Conservation (phyloP, 306 rosid species). For the Phaseolus lunatus region DNA sequence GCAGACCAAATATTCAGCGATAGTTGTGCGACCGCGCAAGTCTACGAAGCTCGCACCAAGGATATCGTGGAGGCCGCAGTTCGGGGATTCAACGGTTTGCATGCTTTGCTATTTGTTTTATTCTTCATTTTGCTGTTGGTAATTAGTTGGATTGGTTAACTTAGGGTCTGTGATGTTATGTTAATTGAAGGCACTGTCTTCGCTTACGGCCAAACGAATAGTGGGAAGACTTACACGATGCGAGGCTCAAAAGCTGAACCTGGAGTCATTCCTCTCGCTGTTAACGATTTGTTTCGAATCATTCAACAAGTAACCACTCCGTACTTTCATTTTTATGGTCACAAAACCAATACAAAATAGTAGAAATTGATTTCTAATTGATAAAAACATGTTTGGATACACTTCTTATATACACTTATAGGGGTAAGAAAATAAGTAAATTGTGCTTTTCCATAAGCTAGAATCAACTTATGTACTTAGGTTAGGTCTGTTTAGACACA, state of each 20-base stretch:
- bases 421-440: not conserved
- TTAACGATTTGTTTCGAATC: slow-evolving; percentile 65
- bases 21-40: slow-evolving; percentile 61
- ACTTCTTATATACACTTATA: not conserved
- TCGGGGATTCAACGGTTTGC: slow-evolving; percentile 82
- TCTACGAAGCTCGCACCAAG: slow-evolving; percentile 78
- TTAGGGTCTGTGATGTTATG: slow-evolving; percentile 38
- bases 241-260: slow-evolving; percentile 78
- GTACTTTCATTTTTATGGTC: not conserved
- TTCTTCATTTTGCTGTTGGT: not conserved
- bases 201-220: slow-evolving; percentile 96
- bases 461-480: not conserved
- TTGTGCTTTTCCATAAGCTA: not conserved
- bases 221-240: slow-evolving; percentile 95
- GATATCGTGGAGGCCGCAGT: slow-evolving; percentile 84
- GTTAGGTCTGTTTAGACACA: not conserved
- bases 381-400: not conserved
- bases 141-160: not conserved
- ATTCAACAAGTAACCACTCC: slow-evolving; percentile 65
- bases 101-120: not conserved
- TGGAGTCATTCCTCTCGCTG: slow-evolving; percentile 93
- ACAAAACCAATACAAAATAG: not conserved
- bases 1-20: slow-evolving; percentile 73
- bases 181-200: slow-evolving; percentile 81
- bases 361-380: not conserved